Base-by-base conservation (phyloP, 352 stramenopile genomes). In the Globisporangium middletonii region DNA sequence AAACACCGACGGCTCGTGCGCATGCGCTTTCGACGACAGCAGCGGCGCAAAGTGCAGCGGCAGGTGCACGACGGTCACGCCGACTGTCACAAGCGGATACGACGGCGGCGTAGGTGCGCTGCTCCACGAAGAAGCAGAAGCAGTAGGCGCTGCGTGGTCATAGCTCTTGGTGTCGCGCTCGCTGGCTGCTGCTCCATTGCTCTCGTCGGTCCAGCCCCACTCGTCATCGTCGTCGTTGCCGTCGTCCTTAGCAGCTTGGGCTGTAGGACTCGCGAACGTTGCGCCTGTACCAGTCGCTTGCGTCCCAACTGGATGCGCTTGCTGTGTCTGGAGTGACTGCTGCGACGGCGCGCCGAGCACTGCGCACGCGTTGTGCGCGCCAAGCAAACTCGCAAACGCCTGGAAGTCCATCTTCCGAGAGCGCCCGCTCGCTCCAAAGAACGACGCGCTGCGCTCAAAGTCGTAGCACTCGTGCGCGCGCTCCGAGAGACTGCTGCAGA, bases 401-500 rank as follows among this genome's bases (percentile, higher is more conserved):
- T 77, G 69, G 51, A 88, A 88, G 12, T 68, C 58, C 77, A 89
- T 89, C 35, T 66, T 65, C 41, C 6, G 38, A 27, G 54, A 62
- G 59, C 12, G 38, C 19, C 2, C 46, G 58, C 41, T 67, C 1
- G 59, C 48, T 6, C 57, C 67, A 43, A 43, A 56, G 35, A 61
- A 59, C 28, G 61, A 26, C 11, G 45, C 42, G 2, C 58, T 55
- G 9, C 66, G 63, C 26, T 62, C 59, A 48, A 86, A 82, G 61
- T 87, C 74, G 49, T 69, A 86, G 61, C 80, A 90, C 63, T 88
- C 77, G 59, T 90, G 80, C 0, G 80, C 75, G 11, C 69, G 65
- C 66, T 90, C 80, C 30, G 80, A 88, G 18, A 90, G 65, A 37
- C 68, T 83, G 65, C 77, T 86, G 63, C 72, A 85, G 35, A 90